Base-by-base conservation (phyloP, 345 rosid species). In the Linum tenue region DNA sequence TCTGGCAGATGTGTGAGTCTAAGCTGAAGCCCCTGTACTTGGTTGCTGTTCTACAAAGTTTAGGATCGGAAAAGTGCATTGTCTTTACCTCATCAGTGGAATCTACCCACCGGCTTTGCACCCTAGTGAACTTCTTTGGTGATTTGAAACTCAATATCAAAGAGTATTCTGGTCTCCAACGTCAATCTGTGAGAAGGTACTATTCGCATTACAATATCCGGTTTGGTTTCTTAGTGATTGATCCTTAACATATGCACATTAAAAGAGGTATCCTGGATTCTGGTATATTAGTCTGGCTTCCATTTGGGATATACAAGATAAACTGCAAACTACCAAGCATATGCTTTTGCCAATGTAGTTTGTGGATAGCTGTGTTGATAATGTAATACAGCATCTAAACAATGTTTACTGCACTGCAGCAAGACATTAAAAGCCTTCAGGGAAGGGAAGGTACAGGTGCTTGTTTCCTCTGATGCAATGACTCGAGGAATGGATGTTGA, bases 401-500 rank as follows among this genome's bases (percentile, higher is more conserved):
- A 71, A 0, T 70, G 65, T 64, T 37, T 36, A 11, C 40, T 79
- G 73, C 92, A 9, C 40, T 80, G 74, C 95, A 90, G 97, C 84
- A 86, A 90, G 81, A 85, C 89, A 40, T 63, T 94, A 77, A 84
- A 88, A 64, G 86, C 88, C 53, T 90, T 94, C 58, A 78, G 89
- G 22, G 82, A 84, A 74, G 96, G 97, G 10, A 81, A 88, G 60
- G 70, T 84, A 48, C 96, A 90, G 74, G 96, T 94, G 71, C 97
- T 90, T 74, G 96, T 90, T 71, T 84, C 95, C 63, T 90, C 96
- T 39, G 99, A 94, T 81, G 92, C 95, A 40, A 82, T 94, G 87
- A 84, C 97, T 60, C 96, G 95, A 71, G 99, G 99, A 71, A 90
- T 86, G 91, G 97, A 94, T 72, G 95, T 90, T 63, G 88, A 88